These are phyloP conservation scores for Fusarium sororula DNA, from an alignment of 2,329 filamentous ascomycete genomes.

Conservation along the genomic window DNA sequence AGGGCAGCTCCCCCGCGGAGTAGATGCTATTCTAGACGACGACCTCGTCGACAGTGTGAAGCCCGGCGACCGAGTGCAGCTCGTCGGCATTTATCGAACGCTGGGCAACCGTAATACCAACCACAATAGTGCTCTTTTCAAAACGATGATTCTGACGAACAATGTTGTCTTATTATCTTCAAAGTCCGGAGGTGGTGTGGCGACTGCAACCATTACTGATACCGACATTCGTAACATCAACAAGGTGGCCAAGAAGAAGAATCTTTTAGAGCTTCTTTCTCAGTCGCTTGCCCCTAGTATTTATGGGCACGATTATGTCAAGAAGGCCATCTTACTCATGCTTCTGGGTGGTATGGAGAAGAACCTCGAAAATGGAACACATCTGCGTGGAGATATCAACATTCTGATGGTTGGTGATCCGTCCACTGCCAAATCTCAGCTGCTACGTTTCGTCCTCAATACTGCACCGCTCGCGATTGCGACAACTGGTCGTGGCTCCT, in stretches of 20 bases:
- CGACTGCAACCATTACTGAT: constrained; percentile 91
- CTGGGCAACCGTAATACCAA: constrained; percentile 94
- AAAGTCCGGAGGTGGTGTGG: constrained; percentile 94
- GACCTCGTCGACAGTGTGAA: constrained; percentile 95
- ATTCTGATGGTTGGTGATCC: constrained; percentile 99
- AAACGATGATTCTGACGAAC: constrained; percentile 92
- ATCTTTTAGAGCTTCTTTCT: constrained; percentile 90
- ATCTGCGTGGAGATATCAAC: constrained; percentile 98
- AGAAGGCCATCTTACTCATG: constrained; percentile 96
- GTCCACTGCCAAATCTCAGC: constrained; percentile 97
- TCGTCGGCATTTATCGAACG: constrained; percentile 95
- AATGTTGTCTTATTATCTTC: constrained; percentile 94
- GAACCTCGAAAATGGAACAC: constrained; percentile 96
- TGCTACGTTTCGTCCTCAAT: constrained; percentile 95
- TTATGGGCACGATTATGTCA: constrained; percentile 96
- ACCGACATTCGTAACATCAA: constrained; percentile 99
- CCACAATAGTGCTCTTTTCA: constrained; percentile 91
- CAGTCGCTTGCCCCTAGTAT: constrained; percentile 97
- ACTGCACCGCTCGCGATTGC: constrained; percentile 96
- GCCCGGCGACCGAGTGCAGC: constrained; percentile 92
- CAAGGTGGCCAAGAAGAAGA: constrained; percentile 93
- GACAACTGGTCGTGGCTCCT: constrained; percentile 95
- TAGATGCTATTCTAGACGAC: constrained; percentile 96
- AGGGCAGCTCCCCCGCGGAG: constrained; percentile 91
- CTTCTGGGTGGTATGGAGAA: constrained; percentile 96